Conservation (phyloP, 2,329 filamentous ascomycete species). For the Ceratocystis cacaofunesta region DNA sequence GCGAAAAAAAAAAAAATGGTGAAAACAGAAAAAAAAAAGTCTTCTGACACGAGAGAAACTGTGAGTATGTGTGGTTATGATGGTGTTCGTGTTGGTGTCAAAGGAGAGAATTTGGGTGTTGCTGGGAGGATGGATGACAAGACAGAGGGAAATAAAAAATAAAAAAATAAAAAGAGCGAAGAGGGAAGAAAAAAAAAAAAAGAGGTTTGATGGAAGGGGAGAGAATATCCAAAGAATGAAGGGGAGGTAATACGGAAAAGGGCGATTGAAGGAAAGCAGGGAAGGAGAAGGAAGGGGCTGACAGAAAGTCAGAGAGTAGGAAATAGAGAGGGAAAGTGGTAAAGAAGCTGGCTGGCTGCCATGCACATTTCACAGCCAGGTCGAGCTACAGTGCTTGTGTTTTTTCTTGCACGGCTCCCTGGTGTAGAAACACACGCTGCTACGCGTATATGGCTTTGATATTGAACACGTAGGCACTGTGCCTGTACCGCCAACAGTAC, state of each 20-base stretch:
- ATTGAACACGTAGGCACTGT: constrained; percentile 7
- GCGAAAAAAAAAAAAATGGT: background rate
- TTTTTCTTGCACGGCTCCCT: background rate
- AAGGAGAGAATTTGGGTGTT: constrained; percentile 2
- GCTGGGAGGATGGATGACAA: constrained; percentile 4
- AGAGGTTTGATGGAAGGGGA: constrained; percentile 17
- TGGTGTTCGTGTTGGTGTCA: background rate
- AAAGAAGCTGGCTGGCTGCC: constrained; percentile 12
- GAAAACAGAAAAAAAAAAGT: constrained; percentile 3
- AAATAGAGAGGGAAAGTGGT: background rate
- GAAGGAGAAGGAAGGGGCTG: background rate
- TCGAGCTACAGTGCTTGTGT: background rate
- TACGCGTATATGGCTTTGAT: background rate
- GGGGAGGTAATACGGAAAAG: constrained; percentile 10
- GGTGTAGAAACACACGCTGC: background rate
- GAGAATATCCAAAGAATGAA: constrained; percentile 14
- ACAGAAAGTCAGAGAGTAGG: background rate
- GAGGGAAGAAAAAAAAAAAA: constrained; percentile 12
- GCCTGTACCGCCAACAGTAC: constrained; percentile 6
- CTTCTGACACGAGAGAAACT: background rate
- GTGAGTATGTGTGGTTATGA: background rate
- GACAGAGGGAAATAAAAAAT: background rate
- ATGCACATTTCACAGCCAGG: background rate
- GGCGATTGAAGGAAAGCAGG: background rate
- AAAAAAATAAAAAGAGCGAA: constrained; percentile 2